Conservation (phyloP, 805 yeast species). For the Jamesozyma hellenica region DNA sequence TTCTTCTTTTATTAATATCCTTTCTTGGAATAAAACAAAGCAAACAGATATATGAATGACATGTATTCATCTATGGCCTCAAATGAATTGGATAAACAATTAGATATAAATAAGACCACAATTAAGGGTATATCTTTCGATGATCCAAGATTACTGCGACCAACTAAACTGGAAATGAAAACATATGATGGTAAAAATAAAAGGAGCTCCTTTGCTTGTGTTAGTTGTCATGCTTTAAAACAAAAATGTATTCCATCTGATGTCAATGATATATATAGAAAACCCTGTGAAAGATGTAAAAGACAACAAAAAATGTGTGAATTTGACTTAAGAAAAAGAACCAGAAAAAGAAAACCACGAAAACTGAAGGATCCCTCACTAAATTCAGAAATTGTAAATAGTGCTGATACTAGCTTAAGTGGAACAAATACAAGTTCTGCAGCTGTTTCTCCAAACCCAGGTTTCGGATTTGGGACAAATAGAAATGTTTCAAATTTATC, state of each 20-base stretch:
- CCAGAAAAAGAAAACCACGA: conserved; percentile 32
- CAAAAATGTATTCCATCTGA: conserved; percentile 72
- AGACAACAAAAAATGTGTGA: conserved; percentile 57
- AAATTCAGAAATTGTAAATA: neutral
- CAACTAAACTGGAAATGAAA: conserved; percentile 15
- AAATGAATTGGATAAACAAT: neutral
- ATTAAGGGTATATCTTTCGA: conserved; percentile 18
- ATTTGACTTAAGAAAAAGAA: conserved; percentile 50
- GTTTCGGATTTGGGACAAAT: neutral
- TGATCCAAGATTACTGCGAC: conserved; percentile 17
- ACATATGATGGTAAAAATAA: conserved; percentile 19
- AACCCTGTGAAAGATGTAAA: conserved; percentile 66
- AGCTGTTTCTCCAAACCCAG: neutral
- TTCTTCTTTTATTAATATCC: too few species aligned
- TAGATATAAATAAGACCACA: neutral
- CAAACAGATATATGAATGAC: too few species aligned
- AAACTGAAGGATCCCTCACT: neutral
- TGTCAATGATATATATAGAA: conserved; percentile 37
- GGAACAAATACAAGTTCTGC: too few species aligned
- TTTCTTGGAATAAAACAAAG: too few species aligned
- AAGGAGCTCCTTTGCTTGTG: conserved; percentile 30
- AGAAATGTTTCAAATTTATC: neutral
- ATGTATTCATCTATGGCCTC: too few species aligned
- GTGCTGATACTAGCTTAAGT: neutral
- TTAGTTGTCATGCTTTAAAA: conserved; percentile 62